Conservation (phyloP, 176 grass and related monocot species). For the Zea mays region Zm-B73-REFERENCE-NAM-5.0 NC_050099.1:186180501-186181000, state of each 20-base stretch:
- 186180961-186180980: constrained; percentile 24
- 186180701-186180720: not conserved
- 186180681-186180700: not conserved
- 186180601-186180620: not conserved
- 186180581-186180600: too few relatives aligned
- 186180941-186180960: too few relatives aligned
- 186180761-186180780: constrained; percentile 29
- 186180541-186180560: too few relatives aligned
- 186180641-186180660: not conserved
- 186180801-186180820: constrained; percentile 39
- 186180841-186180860: constrained; percentile 2
- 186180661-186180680: not conserved
- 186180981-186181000: not conserved
- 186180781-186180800: constrained; percentile 10
- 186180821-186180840: not conserved
- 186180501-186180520: too few relatives aligned
- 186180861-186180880: not conserved
- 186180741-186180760: constrained; percentile 28
- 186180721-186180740: constrained; percentile 21
- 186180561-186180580: not conserved
- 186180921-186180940: too few relatives aligned
- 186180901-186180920: constrained; percentile 32
- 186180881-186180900: not conserved
- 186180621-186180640: not conserved
- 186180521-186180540: too few relatives aligned